Evolutionary conservation across 2,329 filamentous ascomycete genomes (phyloP).

Genomic region (Trichoderma sp.): DNA sequence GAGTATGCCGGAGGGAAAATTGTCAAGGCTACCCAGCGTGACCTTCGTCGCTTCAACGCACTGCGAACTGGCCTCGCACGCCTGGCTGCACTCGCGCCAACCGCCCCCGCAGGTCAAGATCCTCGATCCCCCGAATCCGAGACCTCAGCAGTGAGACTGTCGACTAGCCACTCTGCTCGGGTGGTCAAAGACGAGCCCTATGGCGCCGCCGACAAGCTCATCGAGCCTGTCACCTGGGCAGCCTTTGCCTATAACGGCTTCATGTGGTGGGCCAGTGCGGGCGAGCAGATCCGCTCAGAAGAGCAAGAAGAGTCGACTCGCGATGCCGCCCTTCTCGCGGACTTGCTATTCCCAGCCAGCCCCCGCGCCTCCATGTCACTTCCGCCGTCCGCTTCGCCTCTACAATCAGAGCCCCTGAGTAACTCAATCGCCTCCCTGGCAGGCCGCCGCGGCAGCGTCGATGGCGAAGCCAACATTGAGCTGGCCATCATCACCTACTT

Average conservation of each 20-base stretch:
- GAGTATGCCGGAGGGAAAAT: slow-evolving; percentile 62
- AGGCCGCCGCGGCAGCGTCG: slow-evolving; percentile 35
- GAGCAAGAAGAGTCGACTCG: slow-evolving; percentile 57
- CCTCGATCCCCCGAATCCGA: slow-evolving; percentile 33
- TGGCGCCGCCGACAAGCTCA: slow-evolving; percentile 53
- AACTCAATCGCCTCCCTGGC: slow-evolving; percentile 48
- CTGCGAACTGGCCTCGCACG: slow-evolving; percentile 63
- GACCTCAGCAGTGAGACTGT: slow-evolving; percentile 28
- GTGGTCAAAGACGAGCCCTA: slow-evolving; percentile 40
- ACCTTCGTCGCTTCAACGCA: slow-evolving; percentile 74
- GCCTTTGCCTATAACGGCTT: slow-evolving; percentile 77
- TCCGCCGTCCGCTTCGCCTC: slow-evolving; percentile 29
- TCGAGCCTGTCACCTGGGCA: slow-evolving; percentile 66
- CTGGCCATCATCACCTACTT: slow-evolving; percentile 78
- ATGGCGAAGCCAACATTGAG: slow-evolving; percentile 54
- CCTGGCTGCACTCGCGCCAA: slow-evolving; percentile 33
- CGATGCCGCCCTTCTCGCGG: slow-evolving; percentile 56
- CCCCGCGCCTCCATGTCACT: slow-evolving; percentile 32
- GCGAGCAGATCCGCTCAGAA: slow-evolving; percentile 64
- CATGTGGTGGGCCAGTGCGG: slow-evolving; percentile 88
- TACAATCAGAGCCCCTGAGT: slow-evolving; percentile 34
- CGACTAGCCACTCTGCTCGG: slow-evolving; percentile 29
- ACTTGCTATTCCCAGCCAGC: slow-evolving; percentile 40
- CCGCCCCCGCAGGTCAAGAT: slow-evolving; percentile 27
- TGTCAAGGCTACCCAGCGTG: slow-evolving; percentile 85